A percentile compares a stretch with the other conserved stretches of the same genome.
phyloP scores from a whole-genome alignment of 306 rosid species.

The Trifolium subterraneum region DNA sequence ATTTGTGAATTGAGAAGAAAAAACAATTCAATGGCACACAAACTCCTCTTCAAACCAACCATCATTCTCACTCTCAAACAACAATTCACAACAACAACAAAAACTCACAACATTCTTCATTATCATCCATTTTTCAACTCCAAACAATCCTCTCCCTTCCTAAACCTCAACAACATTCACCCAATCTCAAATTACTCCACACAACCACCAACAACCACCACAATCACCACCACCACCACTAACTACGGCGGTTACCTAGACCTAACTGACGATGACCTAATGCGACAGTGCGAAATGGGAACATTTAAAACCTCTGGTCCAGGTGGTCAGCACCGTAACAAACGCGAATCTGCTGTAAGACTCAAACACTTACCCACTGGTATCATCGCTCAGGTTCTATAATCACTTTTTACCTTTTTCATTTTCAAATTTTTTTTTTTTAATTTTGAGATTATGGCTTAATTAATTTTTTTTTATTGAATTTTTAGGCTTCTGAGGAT shows the following conservation, averaged over 20 bases:
- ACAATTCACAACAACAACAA: constrained; percentile 3
- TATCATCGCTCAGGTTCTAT: constrained; percentile 68
- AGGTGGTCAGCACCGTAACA: constrained; percentile 97
- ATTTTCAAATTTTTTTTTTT: background rate
- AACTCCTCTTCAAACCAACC: constrained; percentile 13
- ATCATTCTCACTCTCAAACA: constrained; percentile 10
- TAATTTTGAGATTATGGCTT: background rate
- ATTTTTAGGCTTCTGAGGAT: constrained; percentile 80
- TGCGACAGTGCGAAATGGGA: constrained; percentile 77
- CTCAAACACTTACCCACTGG: constrained; percentile 89
- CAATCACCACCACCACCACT: constrained; percentile 2
- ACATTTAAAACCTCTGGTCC: constrained; percentile 87
- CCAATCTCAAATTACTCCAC: constrained; percentile 16
- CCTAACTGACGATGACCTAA: constrained; percentile 74
- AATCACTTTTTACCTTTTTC: background rate
- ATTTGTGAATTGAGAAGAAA: too few species aligned
- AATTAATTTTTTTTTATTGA: background rate
- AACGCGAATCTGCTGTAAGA: constrained; percentile 89
- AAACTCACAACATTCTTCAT: background rate
- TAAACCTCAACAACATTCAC: background rate
- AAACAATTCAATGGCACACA: constrained; percentile 14
- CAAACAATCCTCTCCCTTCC: background rate
- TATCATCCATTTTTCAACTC: background rate
- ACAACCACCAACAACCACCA: background rate
- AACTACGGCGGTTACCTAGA: constrained; percentile 55